Evolutionary conservation across 768 basidiomycete species (phyloP), one percentile per base, ranked within the genome.

Genomic region (Coprinellus micaceus): DNA sequence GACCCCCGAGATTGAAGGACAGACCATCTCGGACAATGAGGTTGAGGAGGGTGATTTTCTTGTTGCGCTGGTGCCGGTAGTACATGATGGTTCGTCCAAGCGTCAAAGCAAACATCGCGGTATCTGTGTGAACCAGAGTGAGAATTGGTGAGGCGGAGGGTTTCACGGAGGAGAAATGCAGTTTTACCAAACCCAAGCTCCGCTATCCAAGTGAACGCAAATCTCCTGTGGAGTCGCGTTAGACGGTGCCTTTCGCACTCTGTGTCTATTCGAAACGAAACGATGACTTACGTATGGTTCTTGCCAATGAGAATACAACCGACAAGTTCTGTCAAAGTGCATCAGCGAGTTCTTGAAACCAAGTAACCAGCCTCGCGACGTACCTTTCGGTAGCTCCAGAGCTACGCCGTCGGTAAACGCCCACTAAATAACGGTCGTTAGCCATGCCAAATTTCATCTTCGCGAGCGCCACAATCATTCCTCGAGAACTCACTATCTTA

Each of bases 251-350:
- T 36, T 48, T 33, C 33, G 33, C 13, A 33, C 33, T 33, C 33
- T 33, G 33, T 33, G 15, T 13, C n/a, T n/a, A 15, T 4, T 30
- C 37, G 9, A 36, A 12, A 24, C 40, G 33, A 3, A 11, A 37
- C 3, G 30, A 6, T 33, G n/a, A 64, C 71, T 53, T 12, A 72
- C 72, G 52, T 37, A 33, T 63, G 61, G 21, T 63, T 47, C 36
- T 54, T 67, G 33, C 71, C 73, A 28, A 68, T 63, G 19, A 74
- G 65, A 51, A 74, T 74, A 49, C 73, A 74, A 3, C 72, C 73
- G 17, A 71, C 62, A 28, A 73, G 54, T 9, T 67, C 73, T 74
- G 49, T 26, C 26, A 43, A 52, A 39, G 10, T 15, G 11, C 29
- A 22, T 21, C 25, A 17, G 28, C 13, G 37, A 1, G 13, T 12